Evolutionary conservation across 1,284 basidiomycete species (phyloP), one percentile per base, ranked within the genome.

Genomic region (Heterobasidion occidentale): DNA sequence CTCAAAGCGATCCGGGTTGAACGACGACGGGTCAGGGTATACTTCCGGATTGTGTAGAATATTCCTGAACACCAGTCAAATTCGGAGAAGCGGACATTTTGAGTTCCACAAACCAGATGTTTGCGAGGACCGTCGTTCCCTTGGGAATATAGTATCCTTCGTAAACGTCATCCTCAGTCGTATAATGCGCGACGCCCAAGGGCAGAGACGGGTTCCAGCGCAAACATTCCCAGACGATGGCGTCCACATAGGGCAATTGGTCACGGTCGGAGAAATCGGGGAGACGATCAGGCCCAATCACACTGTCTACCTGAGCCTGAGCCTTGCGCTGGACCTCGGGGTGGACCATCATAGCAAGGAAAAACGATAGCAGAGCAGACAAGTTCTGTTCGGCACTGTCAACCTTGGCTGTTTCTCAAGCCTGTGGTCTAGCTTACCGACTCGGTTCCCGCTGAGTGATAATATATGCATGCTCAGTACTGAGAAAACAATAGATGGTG

Each of bases 231-330:
- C 72, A 70, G 1, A 70, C 61, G 2, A 75, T 58, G 1, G 73
- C 73, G 1, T 67, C 67, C 11, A 77, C 61, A 52, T 76, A 77
- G 3, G 76, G 74, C 46, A 77, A 60, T 6, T 57, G 59, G 0
- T 65, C 63, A 27, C 65, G 56, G 47, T 77, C 74, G 1, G 63
- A 61, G 42, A 74, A 72, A 2, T 65, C 64, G 2, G 76, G 76
- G 2, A 77, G 64, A 19, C 68, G 65, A 2, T 67, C 67, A 0
- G 57, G 49, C 2, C 67, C 68, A 15, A 76, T 57, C 9, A 77
- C 68, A 3, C 58, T 42, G 49, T 78, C 76, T 12, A 78, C 61
- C 55, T 78, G 74, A 7, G 59, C 62, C 54, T 76, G 76, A 0
- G 74, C 71, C 52, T 69, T 70, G 34, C 59, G 61, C 46, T 74